These are phyloP conservation scores for Blastobotrys mokoenaii DNA, from an alignment of 805 yeast genomes.

Conservation along the genomic window DNA sequence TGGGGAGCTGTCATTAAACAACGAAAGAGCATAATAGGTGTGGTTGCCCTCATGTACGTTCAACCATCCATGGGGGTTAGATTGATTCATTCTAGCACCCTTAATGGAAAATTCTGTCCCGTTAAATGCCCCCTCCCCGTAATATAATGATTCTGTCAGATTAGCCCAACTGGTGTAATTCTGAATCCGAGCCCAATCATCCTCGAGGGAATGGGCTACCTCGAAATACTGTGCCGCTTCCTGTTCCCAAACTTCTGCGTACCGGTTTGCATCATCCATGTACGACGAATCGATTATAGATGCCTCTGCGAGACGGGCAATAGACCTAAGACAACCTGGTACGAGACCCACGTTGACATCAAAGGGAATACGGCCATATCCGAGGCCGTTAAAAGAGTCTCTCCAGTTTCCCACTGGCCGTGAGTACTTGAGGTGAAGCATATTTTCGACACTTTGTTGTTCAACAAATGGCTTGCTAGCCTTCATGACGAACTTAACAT, in stretches of 20 bases:
- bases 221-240: constrained; percentile 3
- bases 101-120: not conserved
- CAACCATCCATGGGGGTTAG: not conserved
- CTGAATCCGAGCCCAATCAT: not conserved
- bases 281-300: constrained; percentile 3
- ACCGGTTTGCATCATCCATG: constrained; percentile 1
- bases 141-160: not conserved
- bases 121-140: constrained; percentile 8
- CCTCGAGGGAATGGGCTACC: constrained; percentile 1
- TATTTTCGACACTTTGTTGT: constrained; percentile 4
- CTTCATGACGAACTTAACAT: constrained; percentile 5
- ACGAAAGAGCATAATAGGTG: constrained; percentile 4
- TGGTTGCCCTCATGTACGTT: constrained; percentile 2
- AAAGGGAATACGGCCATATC: constrained; percentile 9
- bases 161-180: constrained; percentile 6
- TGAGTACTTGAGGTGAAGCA: constrained; percentile 5
- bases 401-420: constrained; percentile 10
- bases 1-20: constrained; percentile 7
- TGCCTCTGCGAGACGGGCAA: constrained; percentile 7
- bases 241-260: constrained; percentile 9
- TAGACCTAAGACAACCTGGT: constrained; percentile 9
- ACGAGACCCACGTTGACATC: constrained; percentile 8
- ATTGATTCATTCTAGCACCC: not conserved
- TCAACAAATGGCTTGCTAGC: constrained; percentile 7
- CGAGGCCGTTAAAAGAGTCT: constrained; percentile 7